These are phyloP conservation scores for Tulasnella sp. DNA, from an alignment of 768 basidiomycete species.

Conservation along the genomic window DNA sequence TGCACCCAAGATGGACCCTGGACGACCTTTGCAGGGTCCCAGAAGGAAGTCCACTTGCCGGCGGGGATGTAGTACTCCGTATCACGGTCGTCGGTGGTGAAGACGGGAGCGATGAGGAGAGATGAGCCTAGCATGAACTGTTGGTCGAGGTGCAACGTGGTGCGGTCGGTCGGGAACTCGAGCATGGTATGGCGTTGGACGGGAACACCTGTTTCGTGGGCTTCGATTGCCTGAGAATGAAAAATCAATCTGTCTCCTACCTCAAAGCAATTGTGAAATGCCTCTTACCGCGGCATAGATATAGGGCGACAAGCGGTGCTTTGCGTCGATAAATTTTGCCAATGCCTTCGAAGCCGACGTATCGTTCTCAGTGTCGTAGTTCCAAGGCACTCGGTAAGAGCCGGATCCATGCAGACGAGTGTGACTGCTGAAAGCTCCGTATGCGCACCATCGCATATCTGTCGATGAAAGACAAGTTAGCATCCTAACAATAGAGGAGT, in stretches of 20 bases:
- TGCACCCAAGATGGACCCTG: slow-evolving; percentile 52
- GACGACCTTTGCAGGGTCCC: slow-evolving; percentile 37
- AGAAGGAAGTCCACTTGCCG: slow-evolving; percentile 30
- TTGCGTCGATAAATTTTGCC: slow-evolving; percentile 42
- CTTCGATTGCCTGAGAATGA: slow-evolving; percentile 21
- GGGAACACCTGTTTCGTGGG: slow-evolving; percentile 23
- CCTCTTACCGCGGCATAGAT: slow-evolving; percentile 28
- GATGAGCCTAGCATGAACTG: slow-evolving; percentile 27
- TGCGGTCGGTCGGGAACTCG: slow-evolving; percentile 26
- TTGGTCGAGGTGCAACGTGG: slow-evolving; percentile 23
- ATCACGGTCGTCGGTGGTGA: slow-evolving; percentile 13
- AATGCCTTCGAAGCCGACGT: slow-evolving; percentile 26
- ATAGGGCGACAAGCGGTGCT: slow-evolving; percentile 67
- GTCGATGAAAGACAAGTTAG: slow-evolving; percentile 57
- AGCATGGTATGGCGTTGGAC: slow-evolving; percentile 26
- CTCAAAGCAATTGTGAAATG: neutral
- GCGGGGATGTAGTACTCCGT: slow-evolving; percentile 24
- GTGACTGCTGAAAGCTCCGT: slow-evolving; percentile 53
- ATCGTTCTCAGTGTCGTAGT: slow-evolving; percentile 41
- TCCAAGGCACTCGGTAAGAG: slow-evolving; percentile 70
- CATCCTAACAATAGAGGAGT: slow-evolving; percentile 22
- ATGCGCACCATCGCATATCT: slow-evolving; percentile 67
- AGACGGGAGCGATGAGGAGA: slow-evolving; percentile 26
- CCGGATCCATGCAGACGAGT: slow-evolving; percentile 57
- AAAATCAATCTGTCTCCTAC: neutral